Evolutionary conservation across 2,329 filamentous ascomycete genomes (phyloP).

Genomic region (Aspergillus neoniger): DNA sequence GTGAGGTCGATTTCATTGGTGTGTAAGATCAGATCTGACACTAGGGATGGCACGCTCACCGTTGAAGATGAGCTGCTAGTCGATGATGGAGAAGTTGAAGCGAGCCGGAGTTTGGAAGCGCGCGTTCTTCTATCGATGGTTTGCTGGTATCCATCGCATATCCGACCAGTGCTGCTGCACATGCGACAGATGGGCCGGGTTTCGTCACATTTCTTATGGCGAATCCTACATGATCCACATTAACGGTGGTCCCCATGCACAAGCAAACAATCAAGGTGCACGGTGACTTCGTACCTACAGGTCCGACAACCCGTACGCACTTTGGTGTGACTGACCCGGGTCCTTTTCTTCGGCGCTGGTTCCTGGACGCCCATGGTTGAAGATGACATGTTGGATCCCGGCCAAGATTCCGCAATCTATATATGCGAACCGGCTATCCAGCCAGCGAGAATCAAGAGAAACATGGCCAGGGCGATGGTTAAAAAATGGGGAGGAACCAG

Average conservation of each 20-base stretch:
- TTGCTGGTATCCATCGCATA: constrained; percentile 4
- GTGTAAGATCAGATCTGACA: not conserved
- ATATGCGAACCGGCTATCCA: not conserved
- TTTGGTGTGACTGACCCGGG: constrained; percentile 1
- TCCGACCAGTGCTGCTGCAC: constrained; percentile 1
- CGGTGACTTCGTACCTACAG: not conserved
- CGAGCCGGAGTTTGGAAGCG: not conserved
- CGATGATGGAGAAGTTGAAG: not conserved
- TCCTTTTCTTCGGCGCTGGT: not conserved
- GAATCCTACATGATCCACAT: not conserved
- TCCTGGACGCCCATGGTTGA: not conserved
- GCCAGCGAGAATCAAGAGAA: not conserved
- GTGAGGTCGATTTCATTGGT: constrained; percentile 1
- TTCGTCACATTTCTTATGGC: constrained; percentile 7
- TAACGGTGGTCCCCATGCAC: not conserved
- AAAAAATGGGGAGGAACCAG: not conserved
- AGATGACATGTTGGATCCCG: not conserved
- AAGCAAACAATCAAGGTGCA: not conserved
- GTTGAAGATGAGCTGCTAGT: not conserved
- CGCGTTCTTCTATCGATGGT: not conserved
- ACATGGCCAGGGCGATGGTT: not conserved
- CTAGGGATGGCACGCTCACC: not conserved
- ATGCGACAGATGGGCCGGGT: not conserved
- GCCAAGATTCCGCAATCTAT: not conserved
- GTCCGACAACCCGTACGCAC: constrained; percentile 6